A percentile compares a stretch with the other conserved stretches of the same genome.
Evolutionary conservation across 78 protist species (phyloP).

Genomic region (Tieghemostelium lacteum): DNA sequence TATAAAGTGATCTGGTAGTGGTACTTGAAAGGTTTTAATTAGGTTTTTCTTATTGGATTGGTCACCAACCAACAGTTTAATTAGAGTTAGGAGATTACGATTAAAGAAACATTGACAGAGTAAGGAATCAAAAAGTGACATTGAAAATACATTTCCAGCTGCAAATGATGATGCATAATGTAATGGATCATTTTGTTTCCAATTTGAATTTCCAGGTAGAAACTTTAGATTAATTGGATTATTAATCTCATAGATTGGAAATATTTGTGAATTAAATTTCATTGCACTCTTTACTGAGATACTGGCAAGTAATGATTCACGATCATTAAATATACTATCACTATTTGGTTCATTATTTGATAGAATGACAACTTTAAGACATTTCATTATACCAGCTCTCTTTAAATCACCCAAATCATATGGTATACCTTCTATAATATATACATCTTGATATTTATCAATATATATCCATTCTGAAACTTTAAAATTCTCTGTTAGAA

Average conservation of each 20-base stretch:
- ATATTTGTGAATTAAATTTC: conserved; percentile 10
- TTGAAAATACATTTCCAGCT: conserved; percentile 53
- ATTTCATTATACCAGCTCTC: conserved; percentile 53
- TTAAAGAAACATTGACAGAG: conserved; percentile 67
- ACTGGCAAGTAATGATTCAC: conserved; percentile 20
- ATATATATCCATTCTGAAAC: conserved; percentile 33
- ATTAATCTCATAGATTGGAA: conserved; percentile 63
- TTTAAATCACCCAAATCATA: conserved; percentile 12
- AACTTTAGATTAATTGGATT: conserved; percentile 48
- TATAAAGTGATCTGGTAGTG: conserved; percentile 22
- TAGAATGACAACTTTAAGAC: conserved; percentile 32
- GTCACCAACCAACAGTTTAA: conserved; percentile 36
- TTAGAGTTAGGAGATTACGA: conserved; percentile 28
- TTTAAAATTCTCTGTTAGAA: conserved; percentile 28
- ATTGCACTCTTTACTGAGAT: not conserved
- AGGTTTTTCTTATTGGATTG: not conserved
- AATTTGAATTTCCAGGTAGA: conserved; percentile 34
- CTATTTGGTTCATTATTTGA: not conserved
- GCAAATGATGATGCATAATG: conserved; percentile 53
- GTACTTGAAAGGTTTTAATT: conserved; percentile 49
- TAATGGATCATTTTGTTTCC: conserved; percentile 64
- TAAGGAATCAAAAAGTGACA: conserved; percentile 48
- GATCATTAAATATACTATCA: conserved; percentile 38
- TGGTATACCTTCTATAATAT: conserved; percentile 32
- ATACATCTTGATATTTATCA: conserved; percentile 49